These are phyloP conservation scores for Umbilicus rupestris DNA, from an alignment of 164 flowering plant species.

Conservation along the genomic window DNA sequence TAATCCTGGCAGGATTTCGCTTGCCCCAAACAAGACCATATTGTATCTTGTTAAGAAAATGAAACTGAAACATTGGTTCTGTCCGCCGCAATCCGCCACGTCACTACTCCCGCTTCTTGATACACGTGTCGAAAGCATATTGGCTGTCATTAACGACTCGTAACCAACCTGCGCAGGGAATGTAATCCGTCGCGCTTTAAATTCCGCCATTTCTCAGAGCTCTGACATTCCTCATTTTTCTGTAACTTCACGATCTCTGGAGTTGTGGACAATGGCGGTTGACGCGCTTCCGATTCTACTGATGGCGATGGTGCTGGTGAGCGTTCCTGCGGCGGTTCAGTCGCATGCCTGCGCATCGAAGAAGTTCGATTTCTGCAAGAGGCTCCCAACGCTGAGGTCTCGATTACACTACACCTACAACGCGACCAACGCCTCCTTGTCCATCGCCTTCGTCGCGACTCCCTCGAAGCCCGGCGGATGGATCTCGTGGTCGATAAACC, in stretches of 20 bases:
- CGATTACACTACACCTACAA: constrained; percentile 2
- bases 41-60: too few relatives aligned
- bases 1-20: too few relatives aligned
- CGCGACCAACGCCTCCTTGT: constrained; percentile 4
- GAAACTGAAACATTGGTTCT: too few relatives aligned
- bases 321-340: not conserved
- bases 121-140: too few relatives aligned
- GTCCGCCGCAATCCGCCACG: too few relatives aligned
- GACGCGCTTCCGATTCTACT: not conserved
- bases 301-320: not conserved
- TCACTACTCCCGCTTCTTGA: too few relatives aligned
- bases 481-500: constrained; percentile 7
- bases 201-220: too few relatives aligned
- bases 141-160: too few relatives aligned
- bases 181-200: too few relatives aligned
- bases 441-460: constrained; percentile 4
- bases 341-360: not conserved
- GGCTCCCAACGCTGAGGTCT: not conserved
- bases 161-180: too few relatives aligned
- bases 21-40: too few relatives aligned
- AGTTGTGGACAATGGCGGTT: not conserved
- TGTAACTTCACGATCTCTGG: not conserved
- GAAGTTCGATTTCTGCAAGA: not conserved
- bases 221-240: not conserved
- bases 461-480: not conserved